Conservation (phyloP, 169 alveolate species). For the Plasmodium fragile region DNA sequence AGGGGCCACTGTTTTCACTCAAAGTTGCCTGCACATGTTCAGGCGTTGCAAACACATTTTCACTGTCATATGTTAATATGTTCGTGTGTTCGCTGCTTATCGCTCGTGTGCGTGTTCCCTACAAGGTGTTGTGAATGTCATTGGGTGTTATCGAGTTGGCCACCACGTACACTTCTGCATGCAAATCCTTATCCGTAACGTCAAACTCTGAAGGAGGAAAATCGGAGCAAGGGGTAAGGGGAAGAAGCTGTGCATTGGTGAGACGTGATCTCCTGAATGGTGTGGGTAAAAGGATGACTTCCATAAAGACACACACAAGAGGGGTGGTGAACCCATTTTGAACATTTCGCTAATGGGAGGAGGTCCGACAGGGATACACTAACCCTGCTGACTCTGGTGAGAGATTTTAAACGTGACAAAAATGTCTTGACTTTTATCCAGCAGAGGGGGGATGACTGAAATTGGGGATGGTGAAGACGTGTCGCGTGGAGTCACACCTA, state of each 20-base stretch:
- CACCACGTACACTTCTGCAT: constrained; percentile 61
- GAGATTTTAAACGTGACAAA: constrained; percentile 46
- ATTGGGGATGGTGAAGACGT: background rate
- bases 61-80: background rate
- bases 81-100: background rate
- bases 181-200: constrained; percentile 35
- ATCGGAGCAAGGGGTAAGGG: background rate
- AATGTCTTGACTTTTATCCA: constrained; percentile 61
- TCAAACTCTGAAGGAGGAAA: constrained; percentile 9
- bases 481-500: no score
- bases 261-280: background rate
- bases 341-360: background rate
- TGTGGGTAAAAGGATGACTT: background rate
- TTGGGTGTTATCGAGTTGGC: constrained; percentile 61
- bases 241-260: background rate
- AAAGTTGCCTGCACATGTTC: background rate
- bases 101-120: background rate
- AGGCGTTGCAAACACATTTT: background rate
- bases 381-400: constrained; percentile 55
- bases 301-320: background rate
- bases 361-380: background rate
- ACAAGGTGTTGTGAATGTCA: constrained; percentile 40
- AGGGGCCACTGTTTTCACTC: background rate
- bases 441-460: constrained; percentile 48
- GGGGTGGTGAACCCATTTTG: background rate